Evolutionary conservation across 805 yeast genomes (phyloP), one percentile per base, ranked within the genome.

Genomic region (Starmerella powellii): DNA sequence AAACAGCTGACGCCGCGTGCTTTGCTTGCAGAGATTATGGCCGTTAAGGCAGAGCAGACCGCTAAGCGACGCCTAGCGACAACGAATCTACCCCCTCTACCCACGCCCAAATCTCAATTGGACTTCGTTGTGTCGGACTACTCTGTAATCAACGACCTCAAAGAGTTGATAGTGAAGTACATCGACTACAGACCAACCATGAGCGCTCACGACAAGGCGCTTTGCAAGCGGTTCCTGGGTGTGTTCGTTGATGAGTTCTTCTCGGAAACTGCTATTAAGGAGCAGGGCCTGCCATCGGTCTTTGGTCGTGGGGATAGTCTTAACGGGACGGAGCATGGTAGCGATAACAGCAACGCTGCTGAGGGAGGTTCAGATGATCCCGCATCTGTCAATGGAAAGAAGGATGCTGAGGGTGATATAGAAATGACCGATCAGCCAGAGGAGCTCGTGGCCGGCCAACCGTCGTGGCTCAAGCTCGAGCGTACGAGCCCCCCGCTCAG

Each of bases 21-120:
- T 53, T 64, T 91, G 53, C 76, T 91, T 12, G 80, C 94, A 48
- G 97, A 88, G 58, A 81, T 91, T 42, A 81, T 91, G 52, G 84
- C 95, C 2, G 81, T 87, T 32, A 86, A 87, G 63, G 81, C 83
- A 32, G 98, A 88, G 56, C 95, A 85, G 60, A 73, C 72, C n/a
- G 82, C 80, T 54, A 87, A 85, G 63, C 72, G 93, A 56, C 65
- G 83, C 45, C 86, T 82, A 54, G 94, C 94, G 30, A 69, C 84
- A 54, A 45, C 54, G 2, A 43, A 42, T 19, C 28, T 38, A 20
- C 44, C 41, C 37, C 48, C 50, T 6, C 77, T 87, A 39, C 94
- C 95, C 3, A 76, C 74, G 51, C 88, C 95, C n/a, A 80, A 80
- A 58, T 76, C 78, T 28, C 80, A 76, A 53, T 66, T 83, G 47